Percentiles rank a stretch among this genome's conserved stretches.
Evolutionary conservation across 2,329 filamentous ascomycete genomes (phyloP).

Genomic region (Colletotrichum tanaceti): DNA sequence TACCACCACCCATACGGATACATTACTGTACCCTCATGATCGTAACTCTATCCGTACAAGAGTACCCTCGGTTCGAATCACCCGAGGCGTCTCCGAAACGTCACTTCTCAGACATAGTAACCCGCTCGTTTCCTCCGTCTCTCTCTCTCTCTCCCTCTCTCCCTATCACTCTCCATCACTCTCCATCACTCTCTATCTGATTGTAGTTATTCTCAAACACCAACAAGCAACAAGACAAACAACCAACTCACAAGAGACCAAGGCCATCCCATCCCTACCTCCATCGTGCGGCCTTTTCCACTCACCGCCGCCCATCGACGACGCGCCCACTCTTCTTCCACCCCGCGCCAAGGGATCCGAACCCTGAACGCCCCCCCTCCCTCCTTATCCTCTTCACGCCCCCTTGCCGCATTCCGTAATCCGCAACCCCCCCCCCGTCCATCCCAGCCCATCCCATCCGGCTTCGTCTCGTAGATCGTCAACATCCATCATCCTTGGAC

Average conservation of each 20-base stretch:
- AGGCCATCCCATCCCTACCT: neutral
- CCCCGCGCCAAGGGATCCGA: conserved; percentile 23
- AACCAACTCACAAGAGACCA: neutral
- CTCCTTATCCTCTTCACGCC: neutral
- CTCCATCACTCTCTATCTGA: neutral
- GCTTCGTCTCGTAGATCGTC: conserved; percentile 2
- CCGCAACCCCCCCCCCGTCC: neutral
- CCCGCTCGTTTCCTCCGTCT: neutral
- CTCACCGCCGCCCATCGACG: conserved; percentile 22
- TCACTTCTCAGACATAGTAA: neutral
- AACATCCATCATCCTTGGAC: conserved; percentile 6
- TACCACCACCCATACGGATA: neutral
- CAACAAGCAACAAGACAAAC: too few relatives aligned
- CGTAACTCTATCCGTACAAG: too few relatives aligned
- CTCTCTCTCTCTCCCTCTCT: neutral
- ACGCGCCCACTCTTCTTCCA: conserved; percentile 11
- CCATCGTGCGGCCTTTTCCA: conserved; percentile 26
- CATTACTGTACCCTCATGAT: too few relatives aligned
- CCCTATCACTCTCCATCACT: too few relatives aligned
- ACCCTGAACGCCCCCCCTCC: conserved; percentile 6
- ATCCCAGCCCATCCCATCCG: conserved; percentile 17
- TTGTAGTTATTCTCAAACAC: too few relatives aligned
- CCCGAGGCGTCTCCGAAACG: conserved; percentile 3
- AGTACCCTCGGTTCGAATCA: too few relatives aligned
- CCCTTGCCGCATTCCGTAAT: conserved; percentile 15